Percentiles rank a stretch among this genome's conserved stretches.
Evolutionary conservation across 495 filamentous ascomycete genomes (phyloP).

Genomic region (Trichocladium antarcticum): DNA sequence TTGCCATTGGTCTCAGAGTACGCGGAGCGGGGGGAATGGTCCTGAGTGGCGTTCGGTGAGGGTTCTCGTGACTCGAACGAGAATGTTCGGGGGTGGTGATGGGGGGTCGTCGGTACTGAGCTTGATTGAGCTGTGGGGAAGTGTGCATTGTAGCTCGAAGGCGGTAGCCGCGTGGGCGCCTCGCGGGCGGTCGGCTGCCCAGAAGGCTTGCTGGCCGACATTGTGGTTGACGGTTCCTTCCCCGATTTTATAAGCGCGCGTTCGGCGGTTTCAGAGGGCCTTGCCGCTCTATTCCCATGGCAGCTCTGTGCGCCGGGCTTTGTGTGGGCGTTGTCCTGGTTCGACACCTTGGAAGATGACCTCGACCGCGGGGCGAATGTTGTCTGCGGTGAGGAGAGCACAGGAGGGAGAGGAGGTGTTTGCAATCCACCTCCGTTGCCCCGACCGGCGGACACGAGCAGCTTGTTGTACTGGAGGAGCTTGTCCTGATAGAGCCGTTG

Average conservation of each 20-base stretch:
- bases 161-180: constrained; percentile 26
- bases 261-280: constrained; percentile 41
- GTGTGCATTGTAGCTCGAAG: constrained; percentile 19
- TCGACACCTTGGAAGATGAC: constrained; percentile 43
- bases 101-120: constrained; percentile 89
- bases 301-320: constrained; percentile 36
- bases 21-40: constrained; percentile 79
- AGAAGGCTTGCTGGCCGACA: constrained; percentile 37
- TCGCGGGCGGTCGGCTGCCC: constrained; percentile 22
- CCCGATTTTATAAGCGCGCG: constrained; percentile 43
- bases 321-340: constrained; percentile 35
- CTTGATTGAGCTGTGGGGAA: constrained; percentile 56
- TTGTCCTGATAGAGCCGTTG: constrained; percentile 44
- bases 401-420: constrained; percentile 36
- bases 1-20: constrained; percentile 76
- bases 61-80: constrained; percentile 77
- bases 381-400: constrained; percentile 36
- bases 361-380: constrained; percentile 39
- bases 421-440: constrained; percentile 36
- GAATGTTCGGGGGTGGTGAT: constrained; percentile 74
- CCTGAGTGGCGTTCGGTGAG: constrained; percentile 62
- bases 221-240: constrained; percentile 39
- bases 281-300: constrained; percentile 48
- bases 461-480: constrained; percentile 45
- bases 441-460: constrained; percentile 41